phyloP scores from a whole-genome alignment of 495 filamentous ascomycete genomes.

The Hypoxylon fuscum region DNA sequence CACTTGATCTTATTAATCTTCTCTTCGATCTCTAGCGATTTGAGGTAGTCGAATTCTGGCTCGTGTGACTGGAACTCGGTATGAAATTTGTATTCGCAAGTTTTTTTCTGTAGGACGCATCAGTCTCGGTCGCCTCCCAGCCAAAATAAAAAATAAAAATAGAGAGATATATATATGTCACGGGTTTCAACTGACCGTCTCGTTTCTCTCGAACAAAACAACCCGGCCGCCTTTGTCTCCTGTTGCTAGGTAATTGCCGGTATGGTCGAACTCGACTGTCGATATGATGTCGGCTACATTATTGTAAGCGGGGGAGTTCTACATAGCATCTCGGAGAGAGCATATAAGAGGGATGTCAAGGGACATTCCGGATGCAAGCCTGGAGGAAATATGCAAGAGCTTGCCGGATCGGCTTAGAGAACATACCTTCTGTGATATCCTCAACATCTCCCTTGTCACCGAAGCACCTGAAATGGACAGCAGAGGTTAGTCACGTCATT shows the following conservation, averaged over 20 bases:
- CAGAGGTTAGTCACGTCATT: slow-evolving; percentile 27
- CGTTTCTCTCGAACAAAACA: slow-evolving; percentile 96
- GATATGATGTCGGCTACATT: slow-evolving; percentile 95
- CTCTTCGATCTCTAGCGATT: slow-evolving; percentile 99
- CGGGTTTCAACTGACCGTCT: slow-evolving; percentile 74
- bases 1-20: slow-evolving; percentile 99
- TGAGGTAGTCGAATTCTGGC: slow-evolving; percentile 98
- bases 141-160: slow-evolving; percentile 20
- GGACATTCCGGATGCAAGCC: neutral
- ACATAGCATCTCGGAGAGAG: neutral
- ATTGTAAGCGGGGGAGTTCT: slow-evolving; percentile 38
- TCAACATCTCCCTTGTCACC: slow-evolving; percentile 99
- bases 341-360: slow-evolving; percentile 10
- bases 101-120: slow-evolving; percentile 86
- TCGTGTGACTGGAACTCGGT: slow-evolving; percentile 99
- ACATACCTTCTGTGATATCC: slow-evolving; percentile 97
- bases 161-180: neutral
- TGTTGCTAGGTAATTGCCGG: slow-evolving; percentile 96
- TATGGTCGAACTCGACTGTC: slow-evolving; percentile 98
- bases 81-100: slow-evolving; percentile 99
- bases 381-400: slow-evolving; percentile 2
- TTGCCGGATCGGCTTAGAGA: neutral
- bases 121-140: slow-evolving; percentile 30
- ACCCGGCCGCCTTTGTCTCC: slow-evolving; percentile 98
- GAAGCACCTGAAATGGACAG: slow-evolving; percentile 76